Evolutionary conservation across 345 rosid species (phyloP).

Genomic region (Pugionium cornutum): DNA sequence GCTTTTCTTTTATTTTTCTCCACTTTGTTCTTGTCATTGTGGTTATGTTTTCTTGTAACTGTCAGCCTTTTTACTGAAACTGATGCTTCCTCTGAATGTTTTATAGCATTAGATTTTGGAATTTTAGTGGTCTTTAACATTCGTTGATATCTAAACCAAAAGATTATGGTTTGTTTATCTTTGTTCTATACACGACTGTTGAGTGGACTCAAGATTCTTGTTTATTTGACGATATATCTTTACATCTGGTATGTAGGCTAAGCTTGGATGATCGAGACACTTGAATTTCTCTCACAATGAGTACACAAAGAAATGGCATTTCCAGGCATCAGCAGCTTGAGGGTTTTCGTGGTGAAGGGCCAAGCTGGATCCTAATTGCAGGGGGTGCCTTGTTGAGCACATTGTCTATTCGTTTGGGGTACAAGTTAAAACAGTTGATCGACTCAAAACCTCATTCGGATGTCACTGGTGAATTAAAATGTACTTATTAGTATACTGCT

Average conservation of each 20-base stretch:
- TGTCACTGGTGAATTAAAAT: constrained; percentile 47
- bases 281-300: constrained; percentile 57
- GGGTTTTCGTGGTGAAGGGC: constrained; percentile 56
- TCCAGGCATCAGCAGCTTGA: constrained; percentile 58
- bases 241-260: constrained; percentile 47
- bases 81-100: constrained; percentile 10
- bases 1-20: neutral
- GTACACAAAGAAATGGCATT: constrained; percentile 47
- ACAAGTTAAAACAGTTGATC: constrained; percentile 72
- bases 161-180: neutral
- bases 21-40: neutral
- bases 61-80: neutral
- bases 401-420: constrained; percentile 84
- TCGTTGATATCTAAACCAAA: neutral
- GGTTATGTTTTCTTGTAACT: neutral
- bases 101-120: neutral
- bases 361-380: constrained; percentile 88
- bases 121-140: neutral
- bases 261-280: constrained; percentile 52
- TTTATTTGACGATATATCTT: constrained; percentile 1
- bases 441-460: constrained; percentile 58
- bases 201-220: neutral
- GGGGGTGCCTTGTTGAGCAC: constrained; percentile 97
- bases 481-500: constrained; percentile 27
- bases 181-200: neutral